Evolutionary conservation across 345 rosid species (phyloP).

Genomic region (Eucalyptus microcorys): DNA sequence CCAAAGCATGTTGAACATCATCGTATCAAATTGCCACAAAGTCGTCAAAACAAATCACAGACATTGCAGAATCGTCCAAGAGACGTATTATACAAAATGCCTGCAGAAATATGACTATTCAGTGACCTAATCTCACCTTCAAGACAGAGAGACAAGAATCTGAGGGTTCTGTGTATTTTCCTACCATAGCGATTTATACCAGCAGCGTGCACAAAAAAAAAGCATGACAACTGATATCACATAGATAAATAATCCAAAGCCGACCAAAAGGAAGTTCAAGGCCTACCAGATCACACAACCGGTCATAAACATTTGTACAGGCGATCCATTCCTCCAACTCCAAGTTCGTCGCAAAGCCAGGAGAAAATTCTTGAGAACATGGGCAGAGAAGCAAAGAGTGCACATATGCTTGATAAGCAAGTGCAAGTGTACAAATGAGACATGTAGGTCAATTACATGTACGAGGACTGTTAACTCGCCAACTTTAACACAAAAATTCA

Average conservation of each 20-base stretch:
- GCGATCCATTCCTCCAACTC: constrained; percentile 61
- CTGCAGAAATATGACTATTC: not conserved
- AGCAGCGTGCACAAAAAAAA: constrained; percentile 2
- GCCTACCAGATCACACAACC: constrained; percentile 59
- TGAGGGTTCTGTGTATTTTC: constrained; percentile 74
- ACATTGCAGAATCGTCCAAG: not conserved
- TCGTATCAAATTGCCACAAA: not conserved
- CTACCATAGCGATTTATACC: constrained; percentile 89
- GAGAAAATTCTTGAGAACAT: not conserved
- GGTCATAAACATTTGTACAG: constrained; percentile 52
- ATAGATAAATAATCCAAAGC: not conserved
- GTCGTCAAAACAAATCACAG: not conserved
- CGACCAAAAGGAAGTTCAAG: not conserved
- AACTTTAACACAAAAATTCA: not conserved
- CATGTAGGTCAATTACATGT: not conserved
- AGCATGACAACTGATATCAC: constrained; percentile 2
- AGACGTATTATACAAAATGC: not conserved
- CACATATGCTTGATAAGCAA: not conserved
- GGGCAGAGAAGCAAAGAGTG: not conserved
- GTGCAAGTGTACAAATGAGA: not conserved
- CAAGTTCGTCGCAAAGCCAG: constrained; percentile 31
- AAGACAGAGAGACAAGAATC: constrained; percentile 89
- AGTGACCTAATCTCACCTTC: constrained; percentile 25
- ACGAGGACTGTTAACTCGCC: constrained; percentile 53
- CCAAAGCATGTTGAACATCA: not conserved